Percentiles rank a stretch among this genome's conserved stretches.
These are phyloP conservation scores for Candida bentonensis DNA, from an alignment of 805 yeast genomes.

Conservation along the genomic window DNA sequence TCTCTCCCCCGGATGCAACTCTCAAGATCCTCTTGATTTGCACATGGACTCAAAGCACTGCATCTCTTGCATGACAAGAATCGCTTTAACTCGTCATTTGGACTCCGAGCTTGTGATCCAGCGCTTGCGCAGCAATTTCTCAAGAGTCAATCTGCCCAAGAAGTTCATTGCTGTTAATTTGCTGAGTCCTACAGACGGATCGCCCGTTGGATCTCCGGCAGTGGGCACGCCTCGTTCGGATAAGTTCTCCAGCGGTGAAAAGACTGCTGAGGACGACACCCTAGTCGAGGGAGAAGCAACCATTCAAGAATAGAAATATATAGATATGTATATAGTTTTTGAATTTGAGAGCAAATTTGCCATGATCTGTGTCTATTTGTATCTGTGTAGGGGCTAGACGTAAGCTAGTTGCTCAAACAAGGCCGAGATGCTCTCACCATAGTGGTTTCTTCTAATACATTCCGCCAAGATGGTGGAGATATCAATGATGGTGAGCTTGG, in stretches of 20 bases:
- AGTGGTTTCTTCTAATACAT: constrained; percentile 96
- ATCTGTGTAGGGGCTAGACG: constrained; percentile 7
- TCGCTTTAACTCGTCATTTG: constrained; percentile 79
- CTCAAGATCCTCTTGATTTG: constrained; percentile 94
- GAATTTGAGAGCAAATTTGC: too few relatives aligned
- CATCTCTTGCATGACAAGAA: constrained; percentile 88
- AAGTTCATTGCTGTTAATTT: constrained; percentile 28
- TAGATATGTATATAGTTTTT: too few relatives aligned
- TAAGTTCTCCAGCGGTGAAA: not conserved
- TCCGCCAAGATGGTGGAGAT: constrained; percentile 94
- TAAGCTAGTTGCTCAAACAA: constrained; percentile 71
- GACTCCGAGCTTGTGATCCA: constrained; percentile 82
- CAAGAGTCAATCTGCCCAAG: constrained; percentile 82
- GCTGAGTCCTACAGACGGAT: not conserved
- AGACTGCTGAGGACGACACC: too few relatives aligned
- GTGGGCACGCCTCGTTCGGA: not conserved
- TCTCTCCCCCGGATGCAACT: constrained; percentile 96
- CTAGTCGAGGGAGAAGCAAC: too few relatives aligned
- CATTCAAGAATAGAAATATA: too few relatives aligned
- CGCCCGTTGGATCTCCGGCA: not conserved
- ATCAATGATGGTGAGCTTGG: constrained; percentile 76
- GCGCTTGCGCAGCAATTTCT: constrained; percentile 65
- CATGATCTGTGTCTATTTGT: not conserved
- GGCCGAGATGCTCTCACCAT: constrained; percentile 92
- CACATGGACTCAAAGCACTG: constrained; percentile 93